Conservation (phyloP, 306 rosid species). For the Malus sylvestris region DNA sequence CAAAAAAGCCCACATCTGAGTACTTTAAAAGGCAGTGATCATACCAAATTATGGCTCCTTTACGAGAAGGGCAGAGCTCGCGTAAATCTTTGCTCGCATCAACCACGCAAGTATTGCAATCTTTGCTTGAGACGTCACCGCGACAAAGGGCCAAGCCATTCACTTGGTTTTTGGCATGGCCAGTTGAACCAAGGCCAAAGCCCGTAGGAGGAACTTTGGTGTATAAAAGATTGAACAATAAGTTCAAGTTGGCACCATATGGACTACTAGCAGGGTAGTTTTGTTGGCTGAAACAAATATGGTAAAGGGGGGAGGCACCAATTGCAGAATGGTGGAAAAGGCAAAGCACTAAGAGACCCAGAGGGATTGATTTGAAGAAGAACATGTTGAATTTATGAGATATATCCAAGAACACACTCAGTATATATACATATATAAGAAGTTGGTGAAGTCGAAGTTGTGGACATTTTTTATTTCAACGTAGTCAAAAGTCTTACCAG, state of each 20-base stretch:
- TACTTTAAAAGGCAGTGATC: constrained; percentile 28
- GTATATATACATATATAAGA: background rate
- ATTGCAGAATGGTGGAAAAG: constrained; percentile 31
- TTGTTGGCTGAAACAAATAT: constrained; percentile 39
- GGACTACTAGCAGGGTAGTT: constrained; percentile 35
- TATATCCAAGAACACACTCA: background rate
- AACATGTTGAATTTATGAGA: background rate
- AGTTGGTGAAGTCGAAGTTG: background rate
- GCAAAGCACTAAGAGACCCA: constrained; percentile 1
- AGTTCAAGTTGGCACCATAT: constrained; percentile 18
- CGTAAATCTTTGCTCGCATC: constrained; percentile 13
- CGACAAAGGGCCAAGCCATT: constrained; percentile 33
- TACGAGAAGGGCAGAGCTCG: constrained; percentile 19
- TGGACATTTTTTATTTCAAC: background rate
- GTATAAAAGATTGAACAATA: constrained; percentile 10
- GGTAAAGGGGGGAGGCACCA: constrained; percentile 37
- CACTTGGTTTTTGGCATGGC: constrained; percentile 19
- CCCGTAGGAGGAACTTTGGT: constrained; percentile 24
- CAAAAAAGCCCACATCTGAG: constrained; percentile 21
- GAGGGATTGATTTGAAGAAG: constrained; percentile 12
- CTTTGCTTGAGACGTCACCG: constrained; percentile 19
- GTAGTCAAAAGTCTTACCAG: background rate
- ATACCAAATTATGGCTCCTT: constrained; percentile 33
- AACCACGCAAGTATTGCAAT: constrained; percentile 24
- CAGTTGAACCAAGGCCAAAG: constrained; percentile 10